Evolutionary conservation across 2,329 filamentous ascomycete species (phyloP).

Genomic region (Aspergillus clavatus): DNA sequence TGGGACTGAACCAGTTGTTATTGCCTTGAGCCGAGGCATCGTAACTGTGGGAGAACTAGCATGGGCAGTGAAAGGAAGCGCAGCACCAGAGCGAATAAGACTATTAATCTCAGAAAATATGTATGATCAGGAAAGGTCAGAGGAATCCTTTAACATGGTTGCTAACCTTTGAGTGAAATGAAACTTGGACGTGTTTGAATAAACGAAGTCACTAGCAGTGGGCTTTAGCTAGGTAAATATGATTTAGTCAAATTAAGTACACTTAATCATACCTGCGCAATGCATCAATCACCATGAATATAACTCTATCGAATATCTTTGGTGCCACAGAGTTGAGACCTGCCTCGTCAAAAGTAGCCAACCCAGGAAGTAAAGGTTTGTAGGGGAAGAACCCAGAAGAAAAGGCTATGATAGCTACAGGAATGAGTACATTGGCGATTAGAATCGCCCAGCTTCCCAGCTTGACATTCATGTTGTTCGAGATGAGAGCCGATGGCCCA

Average conservation of each 20-base stretch:
- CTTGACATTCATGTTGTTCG: constrained; percentile 19
- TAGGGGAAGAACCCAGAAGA: constrained; percentile 95
- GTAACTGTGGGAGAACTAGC: constrained; percentile 96
- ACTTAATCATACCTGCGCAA: constrained; percentile 64
- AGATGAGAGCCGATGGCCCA: background rate
- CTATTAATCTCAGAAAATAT: constrained; percentile 42
- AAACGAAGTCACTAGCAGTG: constrained; percentile 79
- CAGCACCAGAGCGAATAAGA: constrained; percentile 75
- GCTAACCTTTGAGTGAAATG: constrained; percentile 75
- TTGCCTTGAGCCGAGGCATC: constrained; percentile 95
- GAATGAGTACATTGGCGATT: constrained; percentile 71
- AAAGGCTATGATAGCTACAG: constrained; percentile 69
- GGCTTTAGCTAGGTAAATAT: constrained; percentile 15
- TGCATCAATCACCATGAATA: constrained; percentile 98
- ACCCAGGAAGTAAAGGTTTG: constrained; percentile 83
- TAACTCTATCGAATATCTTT: constrained; percentile 76
- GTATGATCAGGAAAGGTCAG: constrained; percentile 3
- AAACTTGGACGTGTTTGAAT: constrained; percentile 73
- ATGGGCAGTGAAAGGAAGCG: constrained; percentile 90
- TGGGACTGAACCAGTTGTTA: constrained; percentile 96
- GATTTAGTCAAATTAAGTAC: background rate
- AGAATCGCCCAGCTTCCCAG: constrained; percentile 44
- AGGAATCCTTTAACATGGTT: background rate
- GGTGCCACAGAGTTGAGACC: constrained; percentile 51
- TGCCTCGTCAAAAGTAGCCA: constrained; percentile 61